Percentiles rank a stretch among this genome's conserved stretches.
phyloP scores from a whole-genome alignment of 1,284 basidiomycete genomes.

The Ustilago cynodontis region DNA sequence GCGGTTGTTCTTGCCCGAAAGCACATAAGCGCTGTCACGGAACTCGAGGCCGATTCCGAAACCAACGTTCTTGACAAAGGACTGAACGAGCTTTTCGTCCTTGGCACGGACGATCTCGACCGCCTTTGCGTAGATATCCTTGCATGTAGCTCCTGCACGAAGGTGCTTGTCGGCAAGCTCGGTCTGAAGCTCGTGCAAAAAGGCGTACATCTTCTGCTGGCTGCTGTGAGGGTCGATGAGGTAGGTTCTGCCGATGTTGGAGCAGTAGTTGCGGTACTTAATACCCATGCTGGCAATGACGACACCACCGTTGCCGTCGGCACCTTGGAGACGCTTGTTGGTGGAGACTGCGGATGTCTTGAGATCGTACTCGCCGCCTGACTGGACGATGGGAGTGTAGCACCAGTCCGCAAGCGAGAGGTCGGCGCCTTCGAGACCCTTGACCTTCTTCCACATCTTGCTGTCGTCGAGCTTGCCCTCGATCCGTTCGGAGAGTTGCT shows the following conservation, averaged over 20 bases:
- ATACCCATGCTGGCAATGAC: constrained; percentile 89
- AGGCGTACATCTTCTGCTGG: constrained; percentile 78
- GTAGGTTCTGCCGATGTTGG: constrained; percentile 91
- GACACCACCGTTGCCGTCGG: constrained; percentile 82
- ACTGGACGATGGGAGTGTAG: constrained; percentile 95
- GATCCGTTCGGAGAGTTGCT: constrained; percentile 83
- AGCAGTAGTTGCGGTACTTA: constrained; percentile 92
- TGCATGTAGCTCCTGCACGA: constrained; percentile 82
- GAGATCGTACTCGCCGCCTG: constrained; percentile 89
- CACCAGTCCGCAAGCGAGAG: constrained; percentile 90
- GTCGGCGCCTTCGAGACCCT: constrained; percentile 76
- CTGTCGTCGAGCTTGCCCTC: constrained; percentile 85
- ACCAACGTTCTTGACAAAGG: constrained; percentile 90
- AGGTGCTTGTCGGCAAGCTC: constrained; percentile 80
- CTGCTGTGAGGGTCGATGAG: constrained; percentile 89
- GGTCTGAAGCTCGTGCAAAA: constrained; percentile 82
- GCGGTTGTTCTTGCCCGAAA: constrained; percentile 83
- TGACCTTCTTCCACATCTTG: constrained; percentile 77
- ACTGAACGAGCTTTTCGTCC: constrained; percentile 82
- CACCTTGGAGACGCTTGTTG: constrained; percentile 75
- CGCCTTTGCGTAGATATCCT: constrained; percentile 85
- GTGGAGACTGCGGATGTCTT: constrained; percentile 87
- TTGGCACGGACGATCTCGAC: constrained; percentile 81
- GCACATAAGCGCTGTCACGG: constrained; percentile 85
- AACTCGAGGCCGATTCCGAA: constrained; percentile 85